Evolutionary conservation across 257 asterid genomes (phyloP).

Genomic region (Mitragyna speciosa): DNA sequence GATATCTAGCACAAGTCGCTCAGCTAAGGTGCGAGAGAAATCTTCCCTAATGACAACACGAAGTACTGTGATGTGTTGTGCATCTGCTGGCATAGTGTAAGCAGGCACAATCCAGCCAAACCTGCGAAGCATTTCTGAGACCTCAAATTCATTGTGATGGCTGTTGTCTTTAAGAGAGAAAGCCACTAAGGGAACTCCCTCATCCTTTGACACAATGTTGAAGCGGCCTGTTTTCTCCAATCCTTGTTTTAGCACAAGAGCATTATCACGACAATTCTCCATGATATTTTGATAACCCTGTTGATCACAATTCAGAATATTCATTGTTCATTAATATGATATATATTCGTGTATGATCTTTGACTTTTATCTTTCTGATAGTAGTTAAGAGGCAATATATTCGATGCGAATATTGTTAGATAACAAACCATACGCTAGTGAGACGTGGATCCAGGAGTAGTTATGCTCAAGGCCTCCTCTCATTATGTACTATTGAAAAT

Average conservation of each 20-base stretch:
- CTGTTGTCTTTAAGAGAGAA: slow-evolving; percentile 37
- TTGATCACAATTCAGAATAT: no score
- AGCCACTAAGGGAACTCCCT: slow-evolving; percentile 39
- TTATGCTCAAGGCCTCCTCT: no score
- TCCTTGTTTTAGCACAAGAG: slow-evolving; percentile 30
- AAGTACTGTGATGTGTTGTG: slow-evolving; percentile 34
- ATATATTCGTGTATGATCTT: no score
- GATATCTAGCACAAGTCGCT: slow-evolving; percentile 30
- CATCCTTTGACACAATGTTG: slow-evolving; percentile 34
- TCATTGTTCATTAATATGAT: no score
- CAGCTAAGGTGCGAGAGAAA: slow-evolving; percentile 31
- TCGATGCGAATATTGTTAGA: no score
- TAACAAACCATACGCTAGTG: no score
- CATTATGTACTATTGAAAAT: no score
- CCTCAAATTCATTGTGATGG: slow-evolving; percentile 30
- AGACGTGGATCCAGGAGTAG: no score
- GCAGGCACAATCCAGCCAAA: slow-evolving; percentile 40
- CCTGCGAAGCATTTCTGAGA: slow-evolving; percentile 30
- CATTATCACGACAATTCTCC: slow-evolving; percentile 38
- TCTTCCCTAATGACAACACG: slow-evolving; percentile 37
- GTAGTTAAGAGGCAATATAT: no score
- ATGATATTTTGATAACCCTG: slow-evolving; percentile 35
- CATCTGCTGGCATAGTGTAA: slow-evolving; percentile 38
- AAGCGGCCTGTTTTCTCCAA: slow-evolving; percentile 34
- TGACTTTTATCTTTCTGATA: no score